Evolutionary conservation across 169 alveolate genomes (phyloP), one percentile per base, ranked within the genome.

Genomic region (Plasmodium reichenowi): DNA sequence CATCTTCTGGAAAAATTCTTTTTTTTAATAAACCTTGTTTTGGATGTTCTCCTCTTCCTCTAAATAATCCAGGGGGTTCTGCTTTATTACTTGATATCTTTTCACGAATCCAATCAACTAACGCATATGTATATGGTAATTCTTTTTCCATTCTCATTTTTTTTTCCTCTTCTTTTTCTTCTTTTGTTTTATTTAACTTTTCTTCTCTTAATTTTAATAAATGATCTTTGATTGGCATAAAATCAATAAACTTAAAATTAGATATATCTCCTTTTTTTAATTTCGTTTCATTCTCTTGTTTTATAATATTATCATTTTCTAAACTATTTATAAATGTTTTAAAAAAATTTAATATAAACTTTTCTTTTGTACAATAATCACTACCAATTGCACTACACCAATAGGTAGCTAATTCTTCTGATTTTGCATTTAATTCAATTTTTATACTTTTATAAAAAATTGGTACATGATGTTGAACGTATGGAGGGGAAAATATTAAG

Each of bases 21-120:
- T 93, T 78, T 93, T 97, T 97, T 68, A 97, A 89, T 92, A 92
- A 93, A 17, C 99, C 99, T 68, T 98, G 98, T 76, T 97, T 97
- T 26, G 99, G 99, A 88, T 99, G 99, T 71, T 98, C 99, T 22
- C 99, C 99, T 75, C 99, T 96, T 15, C 99, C 99, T 86, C 99
- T 96, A 93, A 99, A 98, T 48, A 99, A 95, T 15, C 99, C 99
- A 0, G 99, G 99, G 0, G 99, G 99, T 88, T 99, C 99, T 60
- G 98, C 97, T 68, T 97, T 92, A 80, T 94, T 94, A 89, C 97
- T 96, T 43, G 99, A 96, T 47, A 98, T 98, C 92, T 98, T 97
- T 92, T 98, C 99, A 20, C 97, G 89, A 48, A 94, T 92, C 95
- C 95, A 92, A 59, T 94, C 97, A 58, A 94, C 96, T 48, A 94